Conservation (phyloP, 495 filamentous ascomycete species). For the Annulohypoxylon nitens region DNA sequence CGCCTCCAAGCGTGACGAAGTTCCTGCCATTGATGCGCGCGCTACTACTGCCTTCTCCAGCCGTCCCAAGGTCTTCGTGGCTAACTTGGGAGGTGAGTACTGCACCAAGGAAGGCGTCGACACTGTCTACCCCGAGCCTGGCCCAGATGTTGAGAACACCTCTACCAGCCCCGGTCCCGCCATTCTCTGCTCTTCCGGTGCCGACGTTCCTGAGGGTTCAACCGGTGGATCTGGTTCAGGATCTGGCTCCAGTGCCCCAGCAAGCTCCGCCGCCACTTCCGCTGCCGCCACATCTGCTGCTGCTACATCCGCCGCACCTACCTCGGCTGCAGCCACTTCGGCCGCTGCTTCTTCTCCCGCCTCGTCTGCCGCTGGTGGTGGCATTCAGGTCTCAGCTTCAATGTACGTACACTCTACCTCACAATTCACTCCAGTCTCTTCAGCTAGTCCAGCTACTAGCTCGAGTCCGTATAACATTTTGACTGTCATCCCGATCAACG, state of each 20-base stretch:
- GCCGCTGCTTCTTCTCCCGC: conserved; percentile 9
- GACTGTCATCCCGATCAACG: conserved; percentile 25
- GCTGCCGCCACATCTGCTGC: conserved; percentile 17
- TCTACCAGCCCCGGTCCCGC: conserved; percentile 48
- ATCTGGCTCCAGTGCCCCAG: conserved; percentile 42
- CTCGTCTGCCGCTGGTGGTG: conserved; percentile 23
- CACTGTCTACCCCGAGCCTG: conserved; percentile 79
- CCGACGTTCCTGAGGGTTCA: conserved; percentile 45
- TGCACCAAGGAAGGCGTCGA: conserved; percentile 66
- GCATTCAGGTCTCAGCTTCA: conserved; percentile 8
- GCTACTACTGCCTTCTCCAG: conserved; percentile 57
- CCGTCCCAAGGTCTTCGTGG: conserved; percentile 70
- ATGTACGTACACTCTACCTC: conserved; percentile 28
- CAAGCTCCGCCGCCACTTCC: conserved; percentile 32
- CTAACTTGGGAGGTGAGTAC: conserved; percentile 69
- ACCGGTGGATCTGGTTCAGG: conserved; percentile 29
- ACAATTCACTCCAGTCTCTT: neutral
- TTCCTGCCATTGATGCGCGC: conserved; percentile 37
- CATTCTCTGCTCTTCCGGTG: conserved; percentile 53
- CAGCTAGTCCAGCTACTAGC: neutral
- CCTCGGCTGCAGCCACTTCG: conserved; percentile 27
- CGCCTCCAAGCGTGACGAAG: conserved; percentile 48
- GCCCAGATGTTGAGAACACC: conserved; percentile 67
- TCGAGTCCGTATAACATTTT: conserved; percentile 12
- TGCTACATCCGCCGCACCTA: conserved; percentile 9